Conservation (phyloP, 495 filamentous ascomycete genomes). For the Astrothelium subdiscretum region DNA sequence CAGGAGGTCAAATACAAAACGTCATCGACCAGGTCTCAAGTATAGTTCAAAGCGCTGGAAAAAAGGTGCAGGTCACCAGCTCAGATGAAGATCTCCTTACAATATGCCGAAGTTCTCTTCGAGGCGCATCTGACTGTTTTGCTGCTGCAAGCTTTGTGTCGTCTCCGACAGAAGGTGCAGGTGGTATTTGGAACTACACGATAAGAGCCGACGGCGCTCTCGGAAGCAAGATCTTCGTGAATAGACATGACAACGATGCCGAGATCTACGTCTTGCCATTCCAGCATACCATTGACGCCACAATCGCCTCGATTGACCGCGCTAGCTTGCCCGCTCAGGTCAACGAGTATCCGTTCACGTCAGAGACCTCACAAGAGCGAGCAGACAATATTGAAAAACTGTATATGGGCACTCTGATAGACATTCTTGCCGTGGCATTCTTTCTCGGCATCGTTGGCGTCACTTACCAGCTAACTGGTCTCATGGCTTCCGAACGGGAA, state of each 20-base stretch:
- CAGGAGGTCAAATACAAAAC: conserved; percentile 56
- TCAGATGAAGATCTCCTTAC: conserved; percentile 43
- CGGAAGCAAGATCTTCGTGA: conserved; percentile 45
- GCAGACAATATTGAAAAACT: conserved; percentile 45
- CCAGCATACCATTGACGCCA: conserved; percentile 61
- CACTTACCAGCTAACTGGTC: conserved; percentile 46
- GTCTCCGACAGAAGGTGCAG: conserved; percentile 54
- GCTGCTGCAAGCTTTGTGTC: conserved; percentile 63
- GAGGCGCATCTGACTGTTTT: conserved; percentile 62
- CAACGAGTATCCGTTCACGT: conserved; percentile 62
- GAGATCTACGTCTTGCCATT: conserved; percentile 67
- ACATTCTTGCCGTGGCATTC: conserved; percentile 56
- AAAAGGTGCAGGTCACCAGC: conserved; percentile 42
- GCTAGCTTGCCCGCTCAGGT: conserved; percentile 27
- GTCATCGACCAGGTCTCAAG: conserved; percentile 52
- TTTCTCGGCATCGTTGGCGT: conserved; percentile 68
- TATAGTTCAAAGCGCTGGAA: conserved; percentile 40
- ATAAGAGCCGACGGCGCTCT: conserved; percentile 59
- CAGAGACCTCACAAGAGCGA: conserved; percentile 50
- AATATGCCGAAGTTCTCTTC: conserved; percentile 53
- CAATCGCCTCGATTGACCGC: conserved; percentile 47
- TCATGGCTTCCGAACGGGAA: conserved; percentile 32
- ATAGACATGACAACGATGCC: conserved; percentile 49
- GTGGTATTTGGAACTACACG: conserved; percentile 73
- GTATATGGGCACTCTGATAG: conserved; percentile 59